phyloP scores from a whole-genome alignment of 139 green algal genomes.

The Deuterostichococcus epilithicus region DNA sequence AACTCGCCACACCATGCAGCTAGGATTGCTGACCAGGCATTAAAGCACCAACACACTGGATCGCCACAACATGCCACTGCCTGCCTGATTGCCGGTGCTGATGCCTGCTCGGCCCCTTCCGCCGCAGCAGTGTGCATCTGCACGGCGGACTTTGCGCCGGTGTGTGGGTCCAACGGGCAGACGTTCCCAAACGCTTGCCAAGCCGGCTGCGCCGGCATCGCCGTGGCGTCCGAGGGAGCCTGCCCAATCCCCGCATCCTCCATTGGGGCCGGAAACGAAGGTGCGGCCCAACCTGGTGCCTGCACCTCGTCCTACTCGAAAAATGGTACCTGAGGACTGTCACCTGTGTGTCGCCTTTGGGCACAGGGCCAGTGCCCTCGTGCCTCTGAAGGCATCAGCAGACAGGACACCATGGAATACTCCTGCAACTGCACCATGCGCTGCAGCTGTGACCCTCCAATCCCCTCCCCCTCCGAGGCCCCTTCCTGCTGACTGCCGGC shows the following conservation, averaged over 20 bases:
- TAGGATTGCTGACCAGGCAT: too few species aligned
- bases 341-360: too few species aligned
- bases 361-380: too few species aligned
- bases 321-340: background rate
- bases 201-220: background rate
- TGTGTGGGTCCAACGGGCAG: constrained; percentile 9
- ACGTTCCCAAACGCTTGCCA: constrained; percentile 13
- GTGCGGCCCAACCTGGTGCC: too few species aligned
- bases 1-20: too few species aligned
- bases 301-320: background rate
- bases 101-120: background rate
- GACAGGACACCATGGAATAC: too few species aligned
- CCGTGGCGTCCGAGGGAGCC: constrained; percentile 1
- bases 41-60: too few species aligned
- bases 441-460: too few species aligned
- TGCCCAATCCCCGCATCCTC: background rate
- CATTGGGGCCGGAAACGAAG: background rate
- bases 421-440: too few species aligned
- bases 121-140: constrained; percentile 15
- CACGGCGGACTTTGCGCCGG: constrained; percentile 12
- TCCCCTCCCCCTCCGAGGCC: too few species aligned
- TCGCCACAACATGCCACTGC: too few species aligned
- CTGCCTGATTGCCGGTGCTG: background rate
- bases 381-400: too few species aligned
- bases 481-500: background rate